These are phyloP conservation scores for Talaromyces atroroseus DNA, from an alignment of 2,329 filamentous ascomycete genomes.

Conservation along the genomic window DNA sequence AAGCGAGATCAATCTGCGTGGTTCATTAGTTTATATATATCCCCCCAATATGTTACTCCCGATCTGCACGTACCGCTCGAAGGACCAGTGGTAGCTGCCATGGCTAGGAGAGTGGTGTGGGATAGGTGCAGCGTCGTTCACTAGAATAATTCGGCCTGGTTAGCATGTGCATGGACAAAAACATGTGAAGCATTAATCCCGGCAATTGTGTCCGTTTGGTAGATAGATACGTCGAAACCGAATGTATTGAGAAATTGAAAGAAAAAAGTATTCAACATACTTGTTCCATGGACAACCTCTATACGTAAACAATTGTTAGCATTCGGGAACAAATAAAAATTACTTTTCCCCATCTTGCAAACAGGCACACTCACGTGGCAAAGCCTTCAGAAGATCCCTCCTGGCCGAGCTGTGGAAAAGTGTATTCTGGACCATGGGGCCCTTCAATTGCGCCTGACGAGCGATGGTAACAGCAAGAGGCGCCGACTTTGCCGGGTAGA, in stretches of 20 bases:
- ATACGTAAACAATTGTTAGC: conserved; percentile 17
- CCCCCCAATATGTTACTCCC: neutral
- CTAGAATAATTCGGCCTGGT: conserved; percentile 35
- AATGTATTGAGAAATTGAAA: neutral
- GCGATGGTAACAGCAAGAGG: conserved; percentile 15
- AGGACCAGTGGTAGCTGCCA: conserved; percentile 98
- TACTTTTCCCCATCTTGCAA: neutral
- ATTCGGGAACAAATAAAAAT: conserved; percentile 39
- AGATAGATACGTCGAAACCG: neutral
- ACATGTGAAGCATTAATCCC: neutral
- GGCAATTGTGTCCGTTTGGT: neutral
- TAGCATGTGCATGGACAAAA: neutral
- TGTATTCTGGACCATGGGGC: conserved; percentile 51
- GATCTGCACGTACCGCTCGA: conserved; percentile 59
- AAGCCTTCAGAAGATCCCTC: conserved; percentile 71
- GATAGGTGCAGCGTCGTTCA: conserved; percentile 79
- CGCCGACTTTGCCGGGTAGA: conserved; percentile 20
- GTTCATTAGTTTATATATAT: conserved; percentile 2
- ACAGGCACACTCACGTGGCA: conserved; percentile 65
- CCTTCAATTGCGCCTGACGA: conserved; percentile 24
- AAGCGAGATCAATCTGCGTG: conserved; percentile 63
- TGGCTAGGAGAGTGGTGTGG: conserved; percentile 69
- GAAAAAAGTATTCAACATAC: conserved; percentile 48
- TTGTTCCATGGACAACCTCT: conserved; percentile 71
- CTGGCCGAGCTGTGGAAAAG: conserved; percentile 81